phyloP scores from a whole-genome alignment of 2,329 filamentous ascomycete genomes.

The Ploettnerulaceae sp. region DNA sequence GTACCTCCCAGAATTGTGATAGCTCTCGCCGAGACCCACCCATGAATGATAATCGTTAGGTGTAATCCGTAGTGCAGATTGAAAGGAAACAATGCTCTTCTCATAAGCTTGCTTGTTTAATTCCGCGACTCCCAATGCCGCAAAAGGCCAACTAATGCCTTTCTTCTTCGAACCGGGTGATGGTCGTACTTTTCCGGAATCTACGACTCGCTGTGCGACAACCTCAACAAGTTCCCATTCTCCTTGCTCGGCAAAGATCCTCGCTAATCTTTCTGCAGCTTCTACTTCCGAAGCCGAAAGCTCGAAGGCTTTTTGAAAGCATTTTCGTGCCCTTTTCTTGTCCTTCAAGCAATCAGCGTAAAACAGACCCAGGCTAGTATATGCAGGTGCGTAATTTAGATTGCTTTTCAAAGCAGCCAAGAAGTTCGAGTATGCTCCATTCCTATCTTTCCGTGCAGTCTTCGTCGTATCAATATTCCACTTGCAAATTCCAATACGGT shows the following conservation, averaged over 20 bases:
- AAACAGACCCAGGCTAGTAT: conserved; percentile 84
- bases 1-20: conserved; percentile 88
- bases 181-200: conserved; percentile 88
- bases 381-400: conserved; percentile 82
- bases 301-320: conserved; percentile 95
- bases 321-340: conserved; percentile 78
- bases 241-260: conserved; percentile 78
- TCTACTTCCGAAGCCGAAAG: conserved; percentile 80
- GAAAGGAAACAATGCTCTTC: conserved; percentile 86
- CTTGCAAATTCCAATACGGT: conserved; percentile 79
- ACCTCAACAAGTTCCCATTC: conserved; percentile 98
- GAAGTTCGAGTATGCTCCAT: conserved; percentile 78
- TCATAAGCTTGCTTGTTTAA: conserved; percentile 89
- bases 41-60: conserved; percentile 91
- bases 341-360: conserved; percentile 90
- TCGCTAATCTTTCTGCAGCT: conserved; percentile 81
- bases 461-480: conserved; percentile 79
- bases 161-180: conserved; percentile 90
- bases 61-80: conserved; percentile 77
- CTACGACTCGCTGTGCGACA: conserved; percentile 82
- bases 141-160: conserved; percentile 93
- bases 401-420: conserved; percentile 80
- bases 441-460: conserved; percentile 70
- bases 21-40: conserved; percentile 95
- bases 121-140: conserved; percentile 88